Evolutionary conservation across 768 basidiomycete genomes (phyloP).

Genomic region (Floccularia luteovirens): DNA sequence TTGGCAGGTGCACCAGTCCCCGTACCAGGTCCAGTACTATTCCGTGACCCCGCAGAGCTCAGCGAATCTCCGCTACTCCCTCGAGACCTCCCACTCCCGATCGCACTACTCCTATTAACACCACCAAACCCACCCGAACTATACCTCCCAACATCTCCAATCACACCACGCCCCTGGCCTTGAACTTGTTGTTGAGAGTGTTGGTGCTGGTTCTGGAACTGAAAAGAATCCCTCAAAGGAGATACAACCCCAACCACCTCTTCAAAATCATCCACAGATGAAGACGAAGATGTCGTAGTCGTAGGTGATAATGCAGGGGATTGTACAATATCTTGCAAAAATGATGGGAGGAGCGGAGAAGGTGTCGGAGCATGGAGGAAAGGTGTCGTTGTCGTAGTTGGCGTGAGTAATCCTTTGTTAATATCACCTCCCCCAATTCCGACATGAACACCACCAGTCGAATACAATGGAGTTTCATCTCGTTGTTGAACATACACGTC

Average conservation of each 20-base stretch:
- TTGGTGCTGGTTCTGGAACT: too few species aligned
- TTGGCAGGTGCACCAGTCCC: conserved; percentile 14
- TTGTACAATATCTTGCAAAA: conserved; percentile 68
- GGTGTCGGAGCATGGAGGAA: conserved; percentile 30
- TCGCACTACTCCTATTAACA: too few species aligned
- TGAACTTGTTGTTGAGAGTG: too few species aligned
- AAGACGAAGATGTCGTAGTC: conserved; percentile 51
- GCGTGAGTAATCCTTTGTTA: too few species aligned
- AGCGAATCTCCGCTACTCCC: conserved; percentile 17
- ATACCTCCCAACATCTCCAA: too few species aligned
- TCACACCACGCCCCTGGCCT: too few species aligned
- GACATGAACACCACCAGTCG: conserved; percentile 23
- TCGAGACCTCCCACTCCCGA: too few species aligned
- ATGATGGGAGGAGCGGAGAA: conserved; percentile 63
- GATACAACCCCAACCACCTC: conserved; percentile 38
- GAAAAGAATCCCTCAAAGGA: conserved; percentile 14
- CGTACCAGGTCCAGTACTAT: background rate
- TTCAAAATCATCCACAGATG: conserved; percentile 59
- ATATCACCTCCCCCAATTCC: too few species aligned
- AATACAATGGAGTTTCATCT: conserved; percentile 29
- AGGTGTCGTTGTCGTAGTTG: background rate
- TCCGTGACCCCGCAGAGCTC: too few species aligned
- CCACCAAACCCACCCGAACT: too few species aligned
- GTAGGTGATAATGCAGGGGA: conserved; percentile 56
- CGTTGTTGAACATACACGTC: too few species aligned